A percentile compares a stretch with the other conserved stretches of the same genome.
Conservation (phyloP, 2,329 filamentous ascomycete species). For the Ophiostoma ulmi region DNA sequence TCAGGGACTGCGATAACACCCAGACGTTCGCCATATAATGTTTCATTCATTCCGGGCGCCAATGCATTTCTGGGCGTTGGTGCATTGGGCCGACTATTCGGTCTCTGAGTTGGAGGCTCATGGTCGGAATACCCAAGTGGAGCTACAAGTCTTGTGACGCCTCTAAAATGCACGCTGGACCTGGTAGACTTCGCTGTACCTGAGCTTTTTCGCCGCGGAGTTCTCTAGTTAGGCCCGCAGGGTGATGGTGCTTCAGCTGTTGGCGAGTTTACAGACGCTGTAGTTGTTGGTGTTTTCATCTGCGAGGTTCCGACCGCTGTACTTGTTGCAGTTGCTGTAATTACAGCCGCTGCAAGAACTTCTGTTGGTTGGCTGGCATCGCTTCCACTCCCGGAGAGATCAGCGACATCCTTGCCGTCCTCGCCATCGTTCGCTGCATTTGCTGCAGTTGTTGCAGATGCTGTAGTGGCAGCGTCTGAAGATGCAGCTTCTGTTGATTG, state of each 20-base stretch:
- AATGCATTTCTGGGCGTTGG: too few relatives aligned
- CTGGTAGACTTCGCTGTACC: neutral
- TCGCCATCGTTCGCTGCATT: too few relatives aligned
- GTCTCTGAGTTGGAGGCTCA: too few relatives aligned
- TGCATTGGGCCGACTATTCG: neutral
- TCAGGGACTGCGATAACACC: neutral
- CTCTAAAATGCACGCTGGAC: neutral
- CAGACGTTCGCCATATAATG: neutral
- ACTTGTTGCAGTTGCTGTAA: neutral
- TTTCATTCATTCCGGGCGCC: neutral
- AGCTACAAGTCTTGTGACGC: neutral
- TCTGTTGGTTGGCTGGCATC: too few relatives aligned
- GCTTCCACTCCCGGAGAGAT: too few relatives aligned
- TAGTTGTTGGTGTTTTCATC: too few relatives aligned
- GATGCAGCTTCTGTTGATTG: neutral
- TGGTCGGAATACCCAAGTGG: too few relatives aligned
- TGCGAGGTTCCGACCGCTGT: too few relatives aligned
- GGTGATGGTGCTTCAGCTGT: neutral
- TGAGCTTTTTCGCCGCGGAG: neutral
- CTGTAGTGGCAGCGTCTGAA: too few relatives aligned
- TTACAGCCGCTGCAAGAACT: too few relatives aligned
- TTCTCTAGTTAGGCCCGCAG: neutral
- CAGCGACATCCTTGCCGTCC: too few relatives aligned
- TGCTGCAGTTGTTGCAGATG: neutral
- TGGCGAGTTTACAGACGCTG: too few relatives aligned